phyloP scores from a whole-genome alignment of 208 protist species.

The Trypanosoma platydactyli region DNA sequence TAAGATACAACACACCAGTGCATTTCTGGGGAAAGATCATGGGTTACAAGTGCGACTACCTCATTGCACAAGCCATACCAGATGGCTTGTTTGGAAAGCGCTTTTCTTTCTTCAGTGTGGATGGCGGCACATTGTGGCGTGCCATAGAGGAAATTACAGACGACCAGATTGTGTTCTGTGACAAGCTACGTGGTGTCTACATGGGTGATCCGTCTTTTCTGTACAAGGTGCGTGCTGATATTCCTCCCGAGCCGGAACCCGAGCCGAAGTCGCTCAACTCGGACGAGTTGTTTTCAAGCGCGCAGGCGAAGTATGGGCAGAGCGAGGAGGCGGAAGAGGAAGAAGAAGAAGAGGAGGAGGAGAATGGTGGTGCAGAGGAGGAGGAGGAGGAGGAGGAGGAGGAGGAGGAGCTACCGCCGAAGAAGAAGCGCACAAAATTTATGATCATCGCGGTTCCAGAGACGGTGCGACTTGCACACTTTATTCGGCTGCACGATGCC shows the following conservation, averaged over 20 bases:
- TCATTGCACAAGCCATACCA: constrained; percentile 64
- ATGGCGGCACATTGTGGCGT: constrained; percentile 81
- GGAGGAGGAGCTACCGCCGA: constrained; percentile 28
- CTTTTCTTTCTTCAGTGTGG: constrained; percentile 75
- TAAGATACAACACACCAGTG: constrained; percentile 43
- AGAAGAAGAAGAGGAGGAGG: constrained; percentile 49
- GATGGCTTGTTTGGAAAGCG: constrained; percentile 60
- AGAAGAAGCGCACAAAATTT: constrained; percentile 71
- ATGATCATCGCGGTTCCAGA: constrained; percentile 80
- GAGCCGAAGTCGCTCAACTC: constrained; percentile 43
- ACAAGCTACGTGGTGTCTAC: constrained; percentile 79
- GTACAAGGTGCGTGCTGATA: constrained; percentile 84
- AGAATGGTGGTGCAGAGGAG: constrained; percentile 44
- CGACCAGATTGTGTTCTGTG: constrained; percentile 79
- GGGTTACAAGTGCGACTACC: constrained; percentile 71
- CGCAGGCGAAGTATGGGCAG: constrained; percentile 44
- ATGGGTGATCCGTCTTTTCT: constrained; percentile 76
- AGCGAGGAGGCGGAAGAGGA: constrained; percentile 37
- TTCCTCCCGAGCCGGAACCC: constrained; percentile 71
- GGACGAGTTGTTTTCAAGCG: constrained; percentile 43
- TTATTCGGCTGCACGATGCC: constrained; percentile 76
- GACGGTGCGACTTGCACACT: constrained; percentile 77
- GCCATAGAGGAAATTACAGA: constrained; percentile 54
- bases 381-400: constrained; percentile 33
- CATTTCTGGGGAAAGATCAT: constrained; percentile 84